These are phyloP conservation scores for Penicillium tannophilum DNA, from an alignment of 495 filamentous ascomycete species.

Conservation along the genomic window DNA sequence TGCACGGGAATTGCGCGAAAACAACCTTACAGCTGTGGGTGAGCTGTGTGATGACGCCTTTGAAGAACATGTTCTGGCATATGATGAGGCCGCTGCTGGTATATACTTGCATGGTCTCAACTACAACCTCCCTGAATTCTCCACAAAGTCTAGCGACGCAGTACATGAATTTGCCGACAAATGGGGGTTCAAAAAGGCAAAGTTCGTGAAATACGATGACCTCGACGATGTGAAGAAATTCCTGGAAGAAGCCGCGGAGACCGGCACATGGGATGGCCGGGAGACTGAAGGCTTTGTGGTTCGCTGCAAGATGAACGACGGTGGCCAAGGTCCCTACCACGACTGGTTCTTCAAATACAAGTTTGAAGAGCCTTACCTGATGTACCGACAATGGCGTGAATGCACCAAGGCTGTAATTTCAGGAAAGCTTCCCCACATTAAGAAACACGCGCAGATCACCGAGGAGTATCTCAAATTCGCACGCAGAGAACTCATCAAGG, in stretches of 20 bases:
- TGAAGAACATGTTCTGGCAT: conserved; percentile 95
- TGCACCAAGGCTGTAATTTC: conserved; percentile 87
- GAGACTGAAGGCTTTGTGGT: conserved; percentile 98
- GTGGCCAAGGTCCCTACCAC: conserved; percentile 51
- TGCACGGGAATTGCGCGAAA: conserved; percentile 68
- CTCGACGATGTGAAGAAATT: conserved; percentile 73
- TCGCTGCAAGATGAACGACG: conserved; percentile 71
- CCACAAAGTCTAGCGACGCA: conserved; percentile 74
- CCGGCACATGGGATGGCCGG: conserved; percentile 81
- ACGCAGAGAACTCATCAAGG: conserved; percentile 64
- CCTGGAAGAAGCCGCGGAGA: conserved; percentile 79
- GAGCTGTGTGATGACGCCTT: conserved; percentile 96
- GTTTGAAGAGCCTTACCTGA: conserved; percentile 96
- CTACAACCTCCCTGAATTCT: conserved; percentile 85
- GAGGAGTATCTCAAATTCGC: conserved; percentile 87
- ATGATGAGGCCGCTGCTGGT: conserved; percentile 79
- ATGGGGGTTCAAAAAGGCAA: conserved; percentile 92
- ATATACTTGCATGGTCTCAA: conserved; percentile 97
- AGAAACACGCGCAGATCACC: conserved; percentile 87
- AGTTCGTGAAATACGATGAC: conserved; percentile 76
- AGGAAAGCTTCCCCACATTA: conserved; percentile 71
- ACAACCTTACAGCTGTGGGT: conserved; percentile 91
- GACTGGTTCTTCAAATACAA: conserved; percentile 99
- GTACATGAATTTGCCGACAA: conserved; percentile 87
- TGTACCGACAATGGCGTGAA: conserved; percentile 98